These are phyloP conservation scores for Nakazawaea anatomiae DNA, from an alignment of 805 yeast species.

Conservation along the genomic window DNA sequence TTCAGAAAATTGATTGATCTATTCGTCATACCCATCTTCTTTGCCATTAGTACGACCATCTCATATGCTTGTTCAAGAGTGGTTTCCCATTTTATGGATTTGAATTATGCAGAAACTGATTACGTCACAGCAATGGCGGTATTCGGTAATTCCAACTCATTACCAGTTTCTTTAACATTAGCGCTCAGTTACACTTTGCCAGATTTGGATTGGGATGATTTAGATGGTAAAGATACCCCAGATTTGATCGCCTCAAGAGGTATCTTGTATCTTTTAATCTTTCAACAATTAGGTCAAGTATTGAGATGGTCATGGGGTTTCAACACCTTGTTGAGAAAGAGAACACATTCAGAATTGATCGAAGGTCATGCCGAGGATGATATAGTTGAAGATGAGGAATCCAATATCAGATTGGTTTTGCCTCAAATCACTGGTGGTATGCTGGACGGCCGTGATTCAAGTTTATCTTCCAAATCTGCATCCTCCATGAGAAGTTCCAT, in stretches of 20 bases:
- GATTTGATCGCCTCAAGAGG: constrained; percentile 77
- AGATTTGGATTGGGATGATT: constrained; percentile 67
- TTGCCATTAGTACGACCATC: constrained; percentile 73
- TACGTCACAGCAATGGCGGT: constrained; percentile 97
- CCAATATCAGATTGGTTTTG: background rate
- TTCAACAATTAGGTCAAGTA: constrained; percentile 80
- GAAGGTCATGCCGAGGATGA: constrained; percentile 5
- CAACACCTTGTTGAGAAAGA: constrained; percentile 56
- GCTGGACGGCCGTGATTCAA: background rate
- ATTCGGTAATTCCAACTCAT: constrained; percentile 90
- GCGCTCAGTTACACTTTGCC: constrained; percentile 75
- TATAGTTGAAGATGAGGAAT: background rate
- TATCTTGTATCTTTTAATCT: constrained; percentile 62
- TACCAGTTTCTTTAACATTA: constrained; percentile 87
- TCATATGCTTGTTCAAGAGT: constrained; percentile 59
- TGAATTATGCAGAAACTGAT: constrained; percentile 75
- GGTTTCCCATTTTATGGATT: constrained; percentile 43
- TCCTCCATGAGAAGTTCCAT: background rate
- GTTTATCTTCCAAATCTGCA: background rate
- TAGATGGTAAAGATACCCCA: constrained; percentile 51
- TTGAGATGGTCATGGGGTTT: constrained; percentile 88
- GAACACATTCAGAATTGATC: constrained; percentile 28
- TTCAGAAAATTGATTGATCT: constrained; percentile 75
- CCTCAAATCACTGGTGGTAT: background rate
- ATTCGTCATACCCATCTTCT: constrained; percentile 78